Base-by-base conservation (phyloP, 768 basidiomycete species). In the Flagelloscypha sp. region DNA sequence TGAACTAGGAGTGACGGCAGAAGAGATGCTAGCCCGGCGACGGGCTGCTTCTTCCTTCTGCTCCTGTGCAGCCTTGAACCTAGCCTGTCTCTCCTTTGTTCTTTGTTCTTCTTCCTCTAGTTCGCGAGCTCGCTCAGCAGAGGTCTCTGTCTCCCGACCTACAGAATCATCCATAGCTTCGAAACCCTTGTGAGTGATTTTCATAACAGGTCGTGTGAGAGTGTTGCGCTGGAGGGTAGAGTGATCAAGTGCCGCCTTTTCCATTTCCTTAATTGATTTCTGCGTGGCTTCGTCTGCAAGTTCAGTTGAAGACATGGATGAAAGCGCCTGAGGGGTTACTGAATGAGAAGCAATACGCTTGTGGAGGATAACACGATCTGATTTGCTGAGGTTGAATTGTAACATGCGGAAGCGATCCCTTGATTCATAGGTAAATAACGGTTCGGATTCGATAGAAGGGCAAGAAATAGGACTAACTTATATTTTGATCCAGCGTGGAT, bases 371-470 rank as follows among this genome's bases (percentile, higher is more conserved):
- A 78, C 72, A 50, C 87, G 83, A 49, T 92, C 88, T 50, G 66
- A 61, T 60, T 90, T 79, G 64, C 71, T 83, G 50, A 94, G 61
- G 60, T 94, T 94, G 62, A 88, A 94, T 40, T 75, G 76, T 33
- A 92, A 69, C 71, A 81, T 92, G 40, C 89, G 78, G 63, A 90
- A 93, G 49, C 87, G 86, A 59, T 88, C 84, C 66, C 87, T 90
- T 41, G 21, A 31, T 20, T 36, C 40, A 36, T 18, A 35, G 15
- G 24, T 30, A 47, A 11, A 29, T 41, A 15, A 37, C 15, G 50
- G 38, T 40, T 16, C 35, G 2, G 24, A 24, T 33, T 18, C 27
- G 21, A 24, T 18, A 30, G 13, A 35, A 20, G 36, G 32, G 16
- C 6, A 35, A 38, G 20, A 27, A 30, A 7, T 20, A 60, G 58